Evolutionary conservation across 2,329 filamentous ascomycete genomes (phyloP), one percentile per base, ranked within the genome.

Genomic region (Ophiostoma pallidulum): DNA sequence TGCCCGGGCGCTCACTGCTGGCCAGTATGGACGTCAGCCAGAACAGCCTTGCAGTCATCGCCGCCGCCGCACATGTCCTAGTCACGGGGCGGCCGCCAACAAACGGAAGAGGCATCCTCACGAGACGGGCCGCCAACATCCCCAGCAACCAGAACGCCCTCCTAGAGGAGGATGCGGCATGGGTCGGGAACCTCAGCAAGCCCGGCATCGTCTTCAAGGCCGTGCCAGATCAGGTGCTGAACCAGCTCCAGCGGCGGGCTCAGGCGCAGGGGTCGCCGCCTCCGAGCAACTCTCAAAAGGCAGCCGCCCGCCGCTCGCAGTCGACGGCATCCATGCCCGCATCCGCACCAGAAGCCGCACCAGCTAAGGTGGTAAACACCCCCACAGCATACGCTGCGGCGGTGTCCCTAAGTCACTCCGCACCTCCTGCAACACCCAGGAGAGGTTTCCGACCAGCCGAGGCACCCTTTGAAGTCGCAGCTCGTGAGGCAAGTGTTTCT

Each of bases 61-160:
- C 29, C 14, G 9, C 29, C 9, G 29, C 29, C 29, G 29, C 29
- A 10, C 24, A 5, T 6, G 5, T 6, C 33, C 22, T 18, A 4
- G 38, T 5, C 12, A 39, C 43, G 3, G 13, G n/a, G n/a, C 20
- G 10, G 14, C 52, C 42, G 19, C 32, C 37, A 4, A 39, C 18
- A 3, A 46, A 14, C n/a, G 36, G 37, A 3, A 37, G 19, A 3
- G 40, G 42, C 13, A 14, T 20, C 8, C 18, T 62, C 0, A 60
- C 57, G 10, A 59, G 58, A 7, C 60, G 51, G 12, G 51, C 62
- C 18, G 50, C 61, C 16, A 60, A 47, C 20, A 60, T 72, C 7
- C 65, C 68, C 0, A 60, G 57, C 14, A 62, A 69, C 35, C 71
- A 74, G 52, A 58, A 58, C 22, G 45, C 46, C 4, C 55, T 72